phyloP scores from a whole-genome alignment of 108 stramenopile genomes.

The Nitzschia putrida region DNA sequence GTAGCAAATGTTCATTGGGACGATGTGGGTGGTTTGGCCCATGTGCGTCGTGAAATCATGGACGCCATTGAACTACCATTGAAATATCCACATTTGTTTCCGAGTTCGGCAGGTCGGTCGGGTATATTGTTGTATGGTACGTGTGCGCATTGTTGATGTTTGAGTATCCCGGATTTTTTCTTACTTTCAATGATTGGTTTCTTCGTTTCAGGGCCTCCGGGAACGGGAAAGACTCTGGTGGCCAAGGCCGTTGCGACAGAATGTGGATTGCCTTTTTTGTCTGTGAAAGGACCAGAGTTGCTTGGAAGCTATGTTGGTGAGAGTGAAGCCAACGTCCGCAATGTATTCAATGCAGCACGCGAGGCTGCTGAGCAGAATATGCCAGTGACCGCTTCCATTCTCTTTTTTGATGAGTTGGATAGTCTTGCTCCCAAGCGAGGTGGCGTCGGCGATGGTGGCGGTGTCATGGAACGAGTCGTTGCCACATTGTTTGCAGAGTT shows the following conservation, averaged over 20 bases:
- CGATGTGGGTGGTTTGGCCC: conserved; percentile 94
- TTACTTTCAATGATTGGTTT: not conserved
- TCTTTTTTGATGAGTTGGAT: conserved; percentile 98
- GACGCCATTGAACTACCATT: conserved; percentile 98
- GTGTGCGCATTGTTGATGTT: conserved; percentile 25
- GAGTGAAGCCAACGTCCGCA: conserved; percentile 94
- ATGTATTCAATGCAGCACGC: conserved; percentile 77
- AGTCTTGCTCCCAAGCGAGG: conserved; percentile 94
- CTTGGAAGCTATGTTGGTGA: conserved; percentile 97
- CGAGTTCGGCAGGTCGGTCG: conserved; percentile 64
- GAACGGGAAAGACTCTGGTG: conserved; percentile 98
- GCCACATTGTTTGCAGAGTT: conserved; percentile 89
- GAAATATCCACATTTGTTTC: conserved; percentile 92
- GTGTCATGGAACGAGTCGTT: conserved; percentile 96
- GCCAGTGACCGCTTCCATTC: conserved; percentile 52
- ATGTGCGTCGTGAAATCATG: conserved; percentile 94
- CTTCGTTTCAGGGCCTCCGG: conserved; percentile 52
- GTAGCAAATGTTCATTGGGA: conserved; percentile 86
- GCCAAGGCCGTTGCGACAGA: conserved; percentile 99
- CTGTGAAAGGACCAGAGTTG: conserved; percentile 92
- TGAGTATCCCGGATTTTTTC: conserved; percentile 4
- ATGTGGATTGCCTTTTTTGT: conserved; percentile 93
- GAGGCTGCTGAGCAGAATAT: conserved; percentile 49
- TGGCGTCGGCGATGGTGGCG: conserved; percentile 80
- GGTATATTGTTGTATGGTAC: conserved; percentile 91